These are phyloP conservation scores for Neodidymelliopsis sp. DNA, from an alignment of 2,329 filamentous ascomycete genomes.

Conservation along the genomic window DNA sequence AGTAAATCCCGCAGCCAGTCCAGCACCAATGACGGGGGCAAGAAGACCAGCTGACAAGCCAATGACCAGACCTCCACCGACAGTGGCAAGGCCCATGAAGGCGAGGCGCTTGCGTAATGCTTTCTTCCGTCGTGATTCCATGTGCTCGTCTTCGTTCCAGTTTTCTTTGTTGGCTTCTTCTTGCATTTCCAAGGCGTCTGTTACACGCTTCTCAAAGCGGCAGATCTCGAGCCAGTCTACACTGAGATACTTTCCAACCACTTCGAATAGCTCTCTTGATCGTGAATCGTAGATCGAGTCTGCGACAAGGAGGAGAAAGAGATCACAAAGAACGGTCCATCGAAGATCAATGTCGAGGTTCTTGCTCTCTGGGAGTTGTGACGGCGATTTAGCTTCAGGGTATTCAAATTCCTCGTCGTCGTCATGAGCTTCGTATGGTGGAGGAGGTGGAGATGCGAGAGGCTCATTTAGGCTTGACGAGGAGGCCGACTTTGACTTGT, in stretches of 20 bases:
- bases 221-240: conserved; percentile 93
- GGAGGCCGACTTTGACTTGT: conserved; percentile 43
- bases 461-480: conserved; percentile 41
- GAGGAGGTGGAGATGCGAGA: conserved; percentile 59
- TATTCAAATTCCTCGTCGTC: conserved; percentile 71
- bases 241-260: conserved; percentile 79
- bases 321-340: conserved; percentile 95
- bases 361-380: conserved; percentile 78
- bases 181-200: conserved; percentile 97
- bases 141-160: conserved; percentile 96
- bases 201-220: conserved; percentile 95
- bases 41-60: conserved; percentile 91
- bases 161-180: conserved; percentile 93
- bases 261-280: conserved; percentile 83
- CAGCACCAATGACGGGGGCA: conserved; percentile 92
- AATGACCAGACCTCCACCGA: conserved; percentile 93
- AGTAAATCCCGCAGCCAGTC: conserved; percentile 91
- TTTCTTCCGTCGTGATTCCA: conserved; percentile 82
- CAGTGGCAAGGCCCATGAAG: conserved; percentile 96
- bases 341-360: conserved; percentile 95
- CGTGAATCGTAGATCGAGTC: conserved; percentile 92
- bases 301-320: conserved; percentile 96
- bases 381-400: conserved; percentile 81
- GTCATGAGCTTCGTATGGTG: conserved; percentile 66
- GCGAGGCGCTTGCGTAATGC: conserved; percentile 85